Conservation (phyloP, 164 flowering plant genomes). For the Vitis rupestris region DNA sequence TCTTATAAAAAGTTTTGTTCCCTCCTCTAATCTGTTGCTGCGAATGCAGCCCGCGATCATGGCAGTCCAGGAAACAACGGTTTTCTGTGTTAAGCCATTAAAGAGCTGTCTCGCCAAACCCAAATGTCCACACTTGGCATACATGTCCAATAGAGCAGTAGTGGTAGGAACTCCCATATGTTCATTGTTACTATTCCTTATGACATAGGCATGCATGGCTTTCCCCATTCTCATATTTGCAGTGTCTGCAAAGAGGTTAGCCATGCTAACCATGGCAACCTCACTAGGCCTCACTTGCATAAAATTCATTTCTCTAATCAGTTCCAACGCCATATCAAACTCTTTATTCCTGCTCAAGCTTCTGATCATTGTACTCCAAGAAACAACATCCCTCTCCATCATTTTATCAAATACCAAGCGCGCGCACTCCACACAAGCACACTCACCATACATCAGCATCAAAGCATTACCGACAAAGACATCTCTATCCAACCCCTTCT, state of each 20-base stretch:
- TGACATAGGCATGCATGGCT: conserved; percentile 41
- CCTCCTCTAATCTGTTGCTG: conserved; percentile 33
- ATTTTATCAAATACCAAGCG: conserved; percentile 35
- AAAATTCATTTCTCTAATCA: conserved; percentile 41
- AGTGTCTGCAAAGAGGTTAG: conserved; percentile 42
- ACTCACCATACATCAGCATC: conserved; percentile 50
- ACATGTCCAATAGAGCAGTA: conserved; percentile 58
- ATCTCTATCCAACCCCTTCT: conserved; percentile 42
- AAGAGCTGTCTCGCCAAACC: conserved; percentile 34
- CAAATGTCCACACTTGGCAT: conserved; percentile 44
- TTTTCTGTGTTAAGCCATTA: conserved; percentile 27
- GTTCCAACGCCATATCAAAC: conserved; percentile 32
- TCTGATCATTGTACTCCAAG: conserved; percentile 57
- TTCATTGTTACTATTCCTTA: conserved; percentile 29
- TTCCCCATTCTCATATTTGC: conserved; percentile 30
- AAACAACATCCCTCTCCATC: conserved; percentile 52
- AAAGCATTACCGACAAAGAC: conserved; percentile 46
- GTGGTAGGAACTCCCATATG: conserved; percentile 21
- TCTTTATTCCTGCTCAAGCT: conserved; percentile 23
- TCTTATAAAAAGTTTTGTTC: conserved; percentile 29
- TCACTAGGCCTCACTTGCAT: conserved; percentile 37
- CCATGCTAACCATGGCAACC: conserved; percentile 48
- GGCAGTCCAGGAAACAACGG: conserved; percentile 48
- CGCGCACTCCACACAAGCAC: conserved; percentile 27
- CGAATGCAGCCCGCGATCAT: conserved; percentile 57